phyloP scores from a whole-genome alignment of 1,284 basidiomycete genomes.

The Leccinum fuscescens region DNA sequence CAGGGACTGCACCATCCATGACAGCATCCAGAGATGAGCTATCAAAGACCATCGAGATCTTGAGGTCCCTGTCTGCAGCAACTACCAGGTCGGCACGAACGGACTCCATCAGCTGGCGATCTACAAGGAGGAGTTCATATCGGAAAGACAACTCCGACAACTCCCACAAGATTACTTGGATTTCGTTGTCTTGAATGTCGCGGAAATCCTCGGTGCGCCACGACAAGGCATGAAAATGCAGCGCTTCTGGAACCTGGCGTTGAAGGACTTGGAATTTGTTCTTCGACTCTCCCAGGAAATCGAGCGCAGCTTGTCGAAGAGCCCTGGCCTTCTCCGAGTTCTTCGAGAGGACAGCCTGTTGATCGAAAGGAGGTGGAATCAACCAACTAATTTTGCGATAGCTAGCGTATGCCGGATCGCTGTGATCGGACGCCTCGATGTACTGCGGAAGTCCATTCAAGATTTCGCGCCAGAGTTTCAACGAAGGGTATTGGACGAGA shows the following conservation, averaged over 20 bases:
- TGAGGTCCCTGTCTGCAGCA: not conserved
- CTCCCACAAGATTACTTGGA: not conserved
- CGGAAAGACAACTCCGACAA: not conserved
- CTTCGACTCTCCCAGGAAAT: not conserved
- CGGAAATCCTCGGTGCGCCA: not conserved
- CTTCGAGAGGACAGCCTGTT: not conserved
- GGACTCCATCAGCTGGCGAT: not conserved
- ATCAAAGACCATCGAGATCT: not conserved
- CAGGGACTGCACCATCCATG: not conserved
- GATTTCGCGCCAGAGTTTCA: not conserved
- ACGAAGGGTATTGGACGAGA: not conserved
- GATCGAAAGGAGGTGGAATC: not conserved
- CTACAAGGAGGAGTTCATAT: not conserved
- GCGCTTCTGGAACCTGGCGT: not conserved
- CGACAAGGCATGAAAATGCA: not conserved
- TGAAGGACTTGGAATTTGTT: not conserved
- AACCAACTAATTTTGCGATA: not conserved
- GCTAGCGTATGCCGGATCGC: not conserved
- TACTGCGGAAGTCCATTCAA: not conserved
- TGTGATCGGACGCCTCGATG: not conserved
- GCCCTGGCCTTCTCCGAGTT: not conserved
- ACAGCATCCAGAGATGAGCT: not conserved
- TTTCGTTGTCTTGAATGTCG: not conserved
- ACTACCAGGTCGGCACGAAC: not conserved
- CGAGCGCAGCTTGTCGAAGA: not conserved